Percentiles rank a stretch among this genome's conserved stretches.
phyloP scores from a whole-genome alignment of 768 basidiomycete species.

The Gloeopeniophorella convolvens region DNA sequence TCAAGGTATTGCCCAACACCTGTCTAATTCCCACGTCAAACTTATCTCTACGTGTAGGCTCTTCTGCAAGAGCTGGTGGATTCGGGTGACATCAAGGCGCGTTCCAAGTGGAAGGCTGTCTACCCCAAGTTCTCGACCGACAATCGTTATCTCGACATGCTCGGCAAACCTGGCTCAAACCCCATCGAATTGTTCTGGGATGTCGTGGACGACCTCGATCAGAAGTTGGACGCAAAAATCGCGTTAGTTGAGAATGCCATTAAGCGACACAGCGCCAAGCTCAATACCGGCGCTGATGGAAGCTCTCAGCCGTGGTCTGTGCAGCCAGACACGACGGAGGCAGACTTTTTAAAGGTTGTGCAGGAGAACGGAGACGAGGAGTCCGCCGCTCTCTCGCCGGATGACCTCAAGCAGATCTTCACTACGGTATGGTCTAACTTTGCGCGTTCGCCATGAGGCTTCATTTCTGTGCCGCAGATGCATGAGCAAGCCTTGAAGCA shows the following conservation, averaged over 20 bases:
- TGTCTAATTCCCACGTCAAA: neutral
- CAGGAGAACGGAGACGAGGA: slow-evolving; percentile 48
- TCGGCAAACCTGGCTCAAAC: slow-evolving; percentile 91
- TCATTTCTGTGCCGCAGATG: slow-evolving; percentile 40
- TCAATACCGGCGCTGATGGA: slow-evolving; percentile 24
- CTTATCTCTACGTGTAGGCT: slow-evolving; percentile 36
- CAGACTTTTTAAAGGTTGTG: slow-evolving; percentile 55
- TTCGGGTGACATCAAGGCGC: slow-evolving; percentile 63
- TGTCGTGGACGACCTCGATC: slow-evolving; percentile 78
- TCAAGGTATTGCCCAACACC: slow-evolving; percentile 49
- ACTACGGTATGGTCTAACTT: slow-evolving; percentile 44
- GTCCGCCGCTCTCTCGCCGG: slow-evolving; percentile 40
- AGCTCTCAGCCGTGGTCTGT: slow-evolving; percentile 35
- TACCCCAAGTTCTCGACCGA: slow-evolving; percentile 75
- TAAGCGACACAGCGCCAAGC: slow-evolving; percentile 39
- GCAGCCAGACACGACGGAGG: slow-evolving; percentile 53
- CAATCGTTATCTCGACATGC: slow-evolving; percentile 76
- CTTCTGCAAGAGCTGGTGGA: slow-evolving; percentile 67
- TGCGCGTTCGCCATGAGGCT: neutral
- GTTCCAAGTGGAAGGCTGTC: slow-evolving; percentile 87
- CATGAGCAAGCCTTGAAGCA: slow-evolving; percentile 64
- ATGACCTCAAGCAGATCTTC: slow-evolving; percentile 54
- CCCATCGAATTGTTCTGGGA: slow-evolving; percentile 98
- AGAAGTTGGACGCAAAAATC: slow-evolving; percentile 75
- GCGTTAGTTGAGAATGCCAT: slow-evolving; percentile 59